Base-by-base conservation (phyloP, 2,329 filamentous ascomycete species). In the Dothidotthia symphoricarpi region DNA sequence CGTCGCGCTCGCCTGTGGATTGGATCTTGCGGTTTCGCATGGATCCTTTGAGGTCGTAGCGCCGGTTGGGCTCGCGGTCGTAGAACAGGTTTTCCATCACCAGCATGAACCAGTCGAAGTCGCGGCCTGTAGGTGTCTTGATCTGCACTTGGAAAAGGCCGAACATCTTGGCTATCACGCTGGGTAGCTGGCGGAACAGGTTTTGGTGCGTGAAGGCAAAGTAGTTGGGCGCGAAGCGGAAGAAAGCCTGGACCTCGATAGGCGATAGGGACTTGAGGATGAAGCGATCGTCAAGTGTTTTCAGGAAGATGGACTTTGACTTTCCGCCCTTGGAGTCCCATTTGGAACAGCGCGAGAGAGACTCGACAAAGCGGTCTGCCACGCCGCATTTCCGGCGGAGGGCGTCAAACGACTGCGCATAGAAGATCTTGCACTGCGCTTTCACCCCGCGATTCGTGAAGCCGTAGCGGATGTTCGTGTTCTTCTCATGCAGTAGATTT, bases 41-140 rank as follows among this genome's bases (percentile, higher is more conserved):
- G 7, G 88, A 95, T 2, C 93, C 93, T 64, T 98, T 98, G 45
- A 98, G 80, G 62, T 98, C 93, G 62, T 98, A 75, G 10, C 73
- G 69, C 2, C 93, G 83, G 19, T 87, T 91, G 1, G 90, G 89
- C 13, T 82, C 82, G 17, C 93, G 86, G 62, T 97, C 93, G 61
- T 98, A 98, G 66, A 98, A 98, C 12, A 98, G 72, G 53, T 98
- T 98, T 69, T 98, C 93, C 82, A 97, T 98, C 13, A 98, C 78
- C 4, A 98, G 75, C 36, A 98, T 77, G 66, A 94, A 95, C 68
- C 91, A 88, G 63, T 95, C 95, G 66, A 95, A 91, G 63, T 98
- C 93, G 0, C 86, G 86, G 33, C 89, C 90, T 0, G 90, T 96
- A 0, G 93, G 88, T 55, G 97, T 97, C 71, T 95, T 96, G 70